Base-by-base conservation (phyloP, 768 basidiomycete species). In the Suillus spraguei region DNA sequence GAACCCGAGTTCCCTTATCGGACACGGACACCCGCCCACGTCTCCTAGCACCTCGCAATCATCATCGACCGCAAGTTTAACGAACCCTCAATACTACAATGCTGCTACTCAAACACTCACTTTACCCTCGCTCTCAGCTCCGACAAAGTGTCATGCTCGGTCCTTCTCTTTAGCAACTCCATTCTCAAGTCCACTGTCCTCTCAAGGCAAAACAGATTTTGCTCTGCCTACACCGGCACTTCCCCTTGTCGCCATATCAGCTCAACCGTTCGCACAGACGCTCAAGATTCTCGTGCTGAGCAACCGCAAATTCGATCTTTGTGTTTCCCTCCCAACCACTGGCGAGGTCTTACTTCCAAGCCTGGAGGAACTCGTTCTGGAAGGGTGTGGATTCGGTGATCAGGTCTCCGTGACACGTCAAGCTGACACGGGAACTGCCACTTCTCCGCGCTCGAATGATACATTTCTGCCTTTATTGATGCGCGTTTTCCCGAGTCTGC, bases 341-440 rank as follows among this genome's bases (percentile, higher is more conserved):
- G 74, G 55, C 58, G 74, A 61, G n/a, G 77, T 77, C 0, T 76
- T 87, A 56, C 75, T 95, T 36, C 91, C 91, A 0, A 76, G 73
- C 39, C 76, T 95, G 38, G 91, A 94, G 71, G 93, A 93, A 69
- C 82, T 95, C 11, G 79, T 80, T 66, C 73, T 94, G 46, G 89
- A 91, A 69, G 89, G 88, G 6, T 95, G 93, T 69, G 85, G 85
- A 63, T 78, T 95, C 8, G 70, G 80, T 17, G 89, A 93, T 69
- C 68, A 72, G 2, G 81, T 92, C n/a, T 63, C 83, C 1, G 81
- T 89, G 16, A 72, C 80, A 16, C 78, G 76, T 63, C 70, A 65
- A 14, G 68, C 71, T 16, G 75, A 74, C 5, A 71, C 75, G 0
- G 69, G 68, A n/a, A 68, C 74, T 13, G 70, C 77, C 2, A 71